phyloP scores from a whole-genome alignment of 2,329 filamentous ascomycete genomes.

The Aureobasidium sp. region DNA sequence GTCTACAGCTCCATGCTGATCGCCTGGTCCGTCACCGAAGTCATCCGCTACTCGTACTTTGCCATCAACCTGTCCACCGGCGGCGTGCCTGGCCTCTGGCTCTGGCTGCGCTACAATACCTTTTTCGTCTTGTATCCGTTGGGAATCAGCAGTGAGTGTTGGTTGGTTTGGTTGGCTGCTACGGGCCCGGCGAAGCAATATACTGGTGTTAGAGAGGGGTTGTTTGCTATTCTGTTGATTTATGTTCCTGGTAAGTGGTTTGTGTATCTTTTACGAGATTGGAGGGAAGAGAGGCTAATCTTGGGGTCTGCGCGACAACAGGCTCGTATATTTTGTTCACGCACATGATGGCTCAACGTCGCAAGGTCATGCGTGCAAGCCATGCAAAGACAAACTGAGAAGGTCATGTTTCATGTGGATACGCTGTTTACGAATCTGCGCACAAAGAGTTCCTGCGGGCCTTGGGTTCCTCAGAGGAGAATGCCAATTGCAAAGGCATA shows the following conservation, averaged over 20 bases:
- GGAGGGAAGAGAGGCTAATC: background rate
- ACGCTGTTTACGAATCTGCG: background rate
- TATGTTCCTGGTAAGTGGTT: constrained; percentile 67
- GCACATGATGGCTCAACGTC: constrained; percentile 88
- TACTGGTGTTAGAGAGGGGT: background rate
- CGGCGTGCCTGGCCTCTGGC: constrained; percentile 54
- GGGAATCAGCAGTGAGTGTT: constrained; percentile 81
- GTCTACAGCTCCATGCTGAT: constrained; percentile 70
- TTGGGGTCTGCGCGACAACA: constrained; percentile 23
- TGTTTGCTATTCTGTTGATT: constrained; percentile 50
- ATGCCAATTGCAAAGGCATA: background rate
- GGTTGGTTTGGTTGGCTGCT: constrained; percentile 36
- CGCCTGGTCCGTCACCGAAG: constrained; percentile 86
- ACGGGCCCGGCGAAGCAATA: background rate
- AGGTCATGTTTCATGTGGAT: background rate
- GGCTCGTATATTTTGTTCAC: constrained; percentile 78
- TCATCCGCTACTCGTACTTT: constrained; percentile 90
- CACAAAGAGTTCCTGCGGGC: background rate
- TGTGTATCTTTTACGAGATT: constrained; percentile 18
- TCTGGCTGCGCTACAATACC: constrained; percentile 76
- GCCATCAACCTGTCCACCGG: constrained; percentile 55
- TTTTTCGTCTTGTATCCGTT: constrained; percentile 91
- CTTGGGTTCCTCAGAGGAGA: background rate
- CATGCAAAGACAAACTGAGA: constrained; percentile 3
- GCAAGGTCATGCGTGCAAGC: constrained; percentile 58